Evolutionary conservation across 805 yeast species (phyloP), one percentile per base, ranked within the genome.

Genomic region (Yarrowia osloensis): DNA sequence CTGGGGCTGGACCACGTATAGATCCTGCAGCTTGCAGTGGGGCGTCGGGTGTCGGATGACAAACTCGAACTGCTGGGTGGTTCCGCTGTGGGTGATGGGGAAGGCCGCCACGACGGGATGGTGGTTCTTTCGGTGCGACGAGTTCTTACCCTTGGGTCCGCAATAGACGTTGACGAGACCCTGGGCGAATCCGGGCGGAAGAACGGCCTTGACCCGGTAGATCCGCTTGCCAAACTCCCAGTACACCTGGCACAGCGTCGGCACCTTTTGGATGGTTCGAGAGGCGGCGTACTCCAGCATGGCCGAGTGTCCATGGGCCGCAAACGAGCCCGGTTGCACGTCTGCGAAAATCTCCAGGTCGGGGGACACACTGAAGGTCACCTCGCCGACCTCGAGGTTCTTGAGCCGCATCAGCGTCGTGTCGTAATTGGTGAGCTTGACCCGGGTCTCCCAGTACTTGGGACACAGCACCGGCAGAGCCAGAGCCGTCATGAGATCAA

Each of bases 381-480:
- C 81, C 76, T 95, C 98, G 68, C 86, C 87, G 28, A 90, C 78
- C 73, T 95, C 98, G 54, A 84, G 82, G 74, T 91, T 96, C 57
- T 83, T 80, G 71, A 94, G 77, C 69, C 88, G 84, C 3, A 93
- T 85, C 69, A 91, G 77, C 0, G 96, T 90, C 68, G 90, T 88
- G 76, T 91, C 90, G 78, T 85, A 94, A 74, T 86, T 88, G 68
- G 83, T 78, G 65, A 92, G 81, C 68, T 81, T 80, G 47, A 94
- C 75, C 1, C 82, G 80, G 73, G 86, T 84, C 44, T 79, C 80
- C 75, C 88, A 85, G 72, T 88, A 91, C 0, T 91, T 88, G 0
- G 97, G 93, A 73, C 91, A 90, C n/a, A 88, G 85, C 33, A 96
- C 84, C 0, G 99, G 99, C 59, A 94, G 79, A 54, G 91, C 85